phyloP scores from a whole-genome alignment of 306 rosid genomes.

The Acacia melanoxylon region DNA sequence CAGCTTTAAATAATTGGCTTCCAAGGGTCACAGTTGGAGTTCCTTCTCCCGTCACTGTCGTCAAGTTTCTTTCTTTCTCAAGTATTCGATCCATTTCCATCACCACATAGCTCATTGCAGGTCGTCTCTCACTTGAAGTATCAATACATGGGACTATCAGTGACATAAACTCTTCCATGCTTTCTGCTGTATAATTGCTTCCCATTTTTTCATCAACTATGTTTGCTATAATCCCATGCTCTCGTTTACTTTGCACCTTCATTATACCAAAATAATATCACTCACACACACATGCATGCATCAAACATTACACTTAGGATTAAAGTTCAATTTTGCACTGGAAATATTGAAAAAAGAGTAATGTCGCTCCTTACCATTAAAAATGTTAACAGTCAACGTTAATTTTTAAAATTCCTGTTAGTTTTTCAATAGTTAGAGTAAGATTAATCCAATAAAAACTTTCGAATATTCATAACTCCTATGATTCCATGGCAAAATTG shows the following conservation, averaged over 20 bases:
- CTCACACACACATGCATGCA: neutral
- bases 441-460: no score
- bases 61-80: slow-evolving; percentile 80
- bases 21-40: slow-evolving; percentile 74
- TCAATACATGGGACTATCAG: slow-evolving; percentile 58
- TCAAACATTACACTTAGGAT: neutral
- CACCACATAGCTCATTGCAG: slow-evolving; percentile 69
- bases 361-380: no score
- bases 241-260: slow-evolving; percentile 57
- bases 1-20: slow-evolving; percentile 66
- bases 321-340: no score
- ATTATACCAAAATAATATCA: slow-evolving; percentile 7
- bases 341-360: no score
- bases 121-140: slow-evolving; percentile 74
- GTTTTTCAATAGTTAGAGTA: no score
- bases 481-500: no score
- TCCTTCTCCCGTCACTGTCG: slow-evolving; percentile 92
- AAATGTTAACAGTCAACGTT: no score
- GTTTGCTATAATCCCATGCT: slow-evolving; percentile 33
- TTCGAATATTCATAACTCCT: no score
- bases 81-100: slow-evolving; percentile 72
- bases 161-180: slow-evolving; percentile 61
- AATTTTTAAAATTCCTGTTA: no score
- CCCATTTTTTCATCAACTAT: slow-evolving; percentile 66
- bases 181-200: slow-evolving; percentile 75